phyloP scores from a whole-genome alignment of 2,329 filamentous ascomycete species.

The Xylariomycetidae sp. region DNA sequence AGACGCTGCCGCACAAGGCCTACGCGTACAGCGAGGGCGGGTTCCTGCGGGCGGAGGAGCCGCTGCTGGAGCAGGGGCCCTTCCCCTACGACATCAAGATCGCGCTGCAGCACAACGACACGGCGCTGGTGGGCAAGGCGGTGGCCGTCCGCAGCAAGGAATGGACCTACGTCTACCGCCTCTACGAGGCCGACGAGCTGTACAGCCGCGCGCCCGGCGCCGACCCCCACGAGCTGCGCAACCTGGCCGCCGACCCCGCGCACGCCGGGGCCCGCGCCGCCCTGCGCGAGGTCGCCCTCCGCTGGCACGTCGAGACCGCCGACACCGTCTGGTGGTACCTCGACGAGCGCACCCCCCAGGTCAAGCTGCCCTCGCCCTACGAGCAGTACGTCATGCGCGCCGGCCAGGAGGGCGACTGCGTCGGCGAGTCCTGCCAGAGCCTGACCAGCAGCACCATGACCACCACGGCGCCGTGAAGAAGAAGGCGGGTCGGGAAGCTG shows the following conservation, averaged over 20 bases:
- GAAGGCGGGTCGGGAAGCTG: too few relatives aligned
- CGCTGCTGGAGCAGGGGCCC: constrained; percentile 34
- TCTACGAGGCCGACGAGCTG: constrained; percentile 39
- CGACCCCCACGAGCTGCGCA: constrained; percentile 33
- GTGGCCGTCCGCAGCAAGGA: constrained; percentile 25
- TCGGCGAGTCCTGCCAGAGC: neutral
- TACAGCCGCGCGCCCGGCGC: constrained; percentile 34
- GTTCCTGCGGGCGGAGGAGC: constrained; percentile 37
- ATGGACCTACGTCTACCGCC: constrained; percentile 38
- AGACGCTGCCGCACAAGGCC: constrained; percentile 26
- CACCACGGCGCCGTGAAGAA: too few relatives aligned
- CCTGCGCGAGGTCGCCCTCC: constrained; percentile 27
- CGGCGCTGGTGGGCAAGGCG: constrained; percentile 33
- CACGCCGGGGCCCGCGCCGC: constrained; percentile 16
- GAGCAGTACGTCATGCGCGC: constrained; percentile 3
- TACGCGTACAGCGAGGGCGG: constrained; percentile 39
- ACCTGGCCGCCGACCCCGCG: constrained; percentile 26
- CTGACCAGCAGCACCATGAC: too few relatives aligned
- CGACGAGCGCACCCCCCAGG: constrained; percentile 28
- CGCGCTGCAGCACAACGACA: constrained; percentile 38
- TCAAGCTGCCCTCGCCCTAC: constrained; percentile 25
- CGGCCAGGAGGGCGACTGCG: neutral
- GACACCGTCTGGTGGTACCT: constrained; percentile 31
- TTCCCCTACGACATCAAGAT: constrained; percentile 41
- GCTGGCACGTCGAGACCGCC: constrained; percentile 30